Conservation (phyloP, 805 yeast species). For the Candida oleophila region DNA sequence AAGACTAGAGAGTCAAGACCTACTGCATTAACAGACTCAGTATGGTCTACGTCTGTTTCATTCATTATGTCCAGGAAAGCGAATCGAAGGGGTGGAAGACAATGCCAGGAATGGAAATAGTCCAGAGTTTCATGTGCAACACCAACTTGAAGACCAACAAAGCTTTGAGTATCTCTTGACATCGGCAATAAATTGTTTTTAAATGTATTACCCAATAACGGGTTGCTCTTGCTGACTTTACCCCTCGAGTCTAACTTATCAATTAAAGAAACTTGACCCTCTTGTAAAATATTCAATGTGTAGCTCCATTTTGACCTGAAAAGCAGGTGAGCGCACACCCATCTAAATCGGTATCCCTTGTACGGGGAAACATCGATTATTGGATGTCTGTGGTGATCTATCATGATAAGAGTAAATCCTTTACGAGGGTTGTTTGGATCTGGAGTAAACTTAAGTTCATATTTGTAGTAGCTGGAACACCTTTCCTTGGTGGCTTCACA, state of each 20-base stretch:
- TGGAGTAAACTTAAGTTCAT: not conserved
- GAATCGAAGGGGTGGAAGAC: not conserved
- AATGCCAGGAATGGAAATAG: not conserved
- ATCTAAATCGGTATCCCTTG: not conserved
- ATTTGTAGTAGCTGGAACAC: not conserved
- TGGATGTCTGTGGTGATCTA: not conserved
- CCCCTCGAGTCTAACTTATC: not conserved
- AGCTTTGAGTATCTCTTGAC: not conserved
- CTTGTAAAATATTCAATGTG: not conserved
- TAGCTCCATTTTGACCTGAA: not conserved
- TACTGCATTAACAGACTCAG: not conserved
- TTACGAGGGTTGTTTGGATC: not conserved
- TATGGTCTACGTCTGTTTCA: not conserved
- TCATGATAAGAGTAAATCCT: not conserved
- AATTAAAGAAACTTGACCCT: not conserved
- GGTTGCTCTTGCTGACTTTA: not conserved
- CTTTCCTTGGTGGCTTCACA: not conserved
- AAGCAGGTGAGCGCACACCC: not conserved
- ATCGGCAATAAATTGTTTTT: not conserved
- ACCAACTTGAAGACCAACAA: not conserved
- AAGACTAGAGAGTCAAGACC: not conserved
- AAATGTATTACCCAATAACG: not conserved
- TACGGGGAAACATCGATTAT: not conserved
- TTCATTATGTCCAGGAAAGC: not conserved
- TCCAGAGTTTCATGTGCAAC: not conserved